Evolutionary conservation across 2,329 filamentous ascomycete species (phyloP).

Genomic region (Neonectria magnoliae): DNA sequence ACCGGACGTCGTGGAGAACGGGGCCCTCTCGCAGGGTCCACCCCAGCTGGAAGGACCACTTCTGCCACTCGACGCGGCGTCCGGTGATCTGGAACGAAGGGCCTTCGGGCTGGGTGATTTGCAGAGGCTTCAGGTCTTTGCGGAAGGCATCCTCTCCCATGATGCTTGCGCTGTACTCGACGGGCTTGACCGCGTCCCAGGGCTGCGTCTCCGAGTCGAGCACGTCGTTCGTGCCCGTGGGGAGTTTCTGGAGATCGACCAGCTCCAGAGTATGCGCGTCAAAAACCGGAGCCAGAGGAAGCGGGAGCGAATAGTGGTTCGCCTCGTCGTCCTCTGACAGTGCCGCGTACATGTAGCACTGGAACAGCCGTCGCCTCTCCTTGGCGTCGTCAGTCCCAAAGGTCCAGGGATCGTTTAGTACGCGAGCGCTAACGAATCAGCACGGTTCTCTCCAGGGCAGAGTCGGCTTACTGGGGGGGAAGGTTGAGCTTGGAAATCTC

Average conservation of each 20-base stretch:
- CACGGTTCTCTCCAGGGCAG: too few species aligned
- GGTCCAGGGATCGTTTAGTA: conserved; percentile 22
- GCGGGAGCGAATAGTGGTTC: conserved; percentile 30
- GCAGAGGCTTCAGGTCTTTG: conserved; percentile 68
- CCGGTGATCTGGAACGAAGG: conserved; percentile 59
- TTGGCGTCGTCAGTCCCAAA: conserved; percentile 20
- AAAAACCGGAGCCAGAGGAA: conserved; percentile 29
- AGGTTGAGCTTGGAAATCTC: conserved; percentile 31
- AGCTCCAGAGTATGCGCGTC: conserved; percentile 30
- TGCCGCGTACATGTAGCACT: conserved; percentile 32
- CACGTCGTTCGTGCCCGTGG: conserved; percentile 7
- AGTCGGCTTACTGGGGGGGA: conserved; percentile 16
- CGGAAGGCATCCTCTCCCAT: conserved; percentile 22
- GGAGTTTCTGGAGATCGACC: conserved; percentile 10
- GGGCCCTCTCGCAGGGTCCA: conserved; percentile 70
- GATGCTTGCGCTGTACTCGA: conserved; percentile 27
- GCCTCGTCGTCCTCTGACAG: conserved; percentile 25
- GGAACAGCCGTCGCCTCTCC: conserved; percentile 26
- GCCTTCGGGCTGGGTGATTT: conserved; percentile 71
- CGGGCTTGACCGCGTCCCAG: conserved; percentile 19
- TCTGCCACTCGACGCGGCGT: conserved; percentile 34
- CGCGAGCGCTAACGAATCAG: conserved; percentile 7
- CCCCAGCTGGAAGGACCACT: conserved; percentile 67
- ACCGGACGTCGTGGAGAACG: conserved; percentile 68
- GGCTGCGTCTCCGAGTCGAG: conserved; percentile 23